Evolutionary conservation across 2,329 filamentous ascomycete species (phyloP), one percentile per base, ranked within the genome.

Genomic region (Emmonsia crescens): DNA sequence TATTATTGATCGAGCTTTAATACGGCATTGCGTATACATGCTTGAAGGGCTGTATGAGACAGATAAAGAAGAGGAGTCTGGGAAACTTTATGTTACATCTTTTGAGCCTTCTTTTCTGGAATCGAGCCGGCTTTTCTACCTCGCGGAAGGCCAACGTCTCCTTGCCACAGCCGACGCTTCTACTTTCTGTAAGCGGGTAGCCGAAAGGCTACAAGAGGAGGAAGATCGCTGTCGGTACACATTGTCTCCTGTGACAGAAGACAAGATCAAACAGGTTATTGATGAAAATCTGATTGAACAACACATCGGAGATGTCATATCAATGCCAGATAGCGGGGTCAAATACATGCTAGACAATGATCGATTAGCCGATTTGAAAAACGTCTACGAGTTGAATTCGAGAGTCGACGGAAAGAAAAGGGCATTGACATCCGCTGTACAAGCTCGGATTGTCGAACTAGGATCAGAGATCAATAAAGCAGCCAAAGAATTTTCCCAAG

Each of bases 291-390:
- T 99, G 59, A 92, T 99, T 57, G 79, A 81, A 49, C 82, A 84
- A 52, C 89, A 94, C 66, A 83, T 97, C 62, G 79, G 84, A 27
- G 91, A 95, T 19, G 88, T 99, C 60, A 82, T 97, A 63, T 85
- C 86, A 57, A 85, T 96, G 75, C 91, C 96, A 68, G 84, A 84
- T 5, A 96, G 88, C 64, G 94, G 94, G 0, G 82, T 96, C 49
- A 85, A 83, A 65, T 86, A 86, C 71, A 97, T 99, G 93, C 85
- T 97, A 57, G 89, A 96, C 73, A 92, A 96, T 68, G 89, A 96
- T 73, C 85, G 88, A 65, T 69, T 88, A 40, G 84, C 88, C 3
- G 91, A 96, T 68, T 79, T 99, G 10, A 80, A 81, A n/a, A 86
- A 91, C 57, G 79, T 97, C 3, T 97, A 94, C 73, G 81, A 85